Conservation (phyloP, 257 asterid species). For the Sherardia arvensis region DNA sequence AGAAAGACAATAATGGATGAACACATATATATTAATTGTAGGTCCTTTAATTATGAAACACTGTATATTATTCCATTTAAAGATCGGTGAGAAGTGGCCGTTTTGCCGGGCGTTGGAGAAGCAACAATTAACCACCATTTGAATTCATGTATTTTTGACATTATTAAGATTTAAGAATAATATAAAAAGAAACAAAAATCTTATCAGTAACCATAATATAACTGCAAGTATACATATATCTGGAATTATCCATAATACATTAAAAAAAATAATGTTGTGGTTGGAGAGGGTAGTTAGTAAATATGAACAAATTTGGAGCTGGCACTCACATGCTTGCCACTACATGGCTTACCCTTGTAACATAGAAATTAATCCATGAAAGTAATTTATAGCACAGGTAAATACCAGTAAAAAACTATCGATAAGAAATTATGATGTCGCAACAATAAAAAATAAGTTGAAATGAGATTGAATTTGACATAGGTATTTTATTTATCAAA, state of each 20-base stretch:
- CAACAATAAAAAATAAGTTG: too few species aligned
- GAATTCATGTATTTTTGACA: not conserved
- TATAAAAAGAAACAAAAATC: not conserved
- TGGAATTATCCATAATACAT: not conserved
- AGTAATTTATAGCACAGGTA: too few species aligned
- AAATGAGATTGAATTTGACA: too few species aligned
- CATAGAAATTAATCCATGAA: too few species aligned
- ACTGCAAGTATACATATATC: not conserved
- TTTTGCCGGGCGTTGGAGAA: constrained; percentile 13
- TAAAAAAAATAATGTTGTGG: too few species aligned
- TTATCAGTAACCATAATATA: not conserved
- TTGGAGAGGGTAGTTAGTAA: not conserved
- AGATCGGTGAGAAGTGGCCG: not conserved
- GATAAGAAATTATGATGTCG: too few species aligned
- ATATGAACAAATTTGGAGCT: not conserved
- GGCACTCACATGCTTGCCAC: constrained; percentile 13
- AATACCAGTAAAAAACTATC: too few species aligned
- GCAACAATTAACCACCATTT: too few species aligned
- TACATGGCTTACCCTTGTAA: not conserved
- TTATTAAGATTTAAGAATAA: too few species aligned
- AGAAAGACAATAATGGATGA: not conserved
- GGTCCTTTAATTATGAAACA: not conserved
- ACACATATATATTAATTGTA: not conserved
- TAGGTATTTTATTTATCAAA: too few species aligned
- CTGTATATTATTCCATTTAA: not conserved